A percentile compares a stretch with the other conserved stretches of the same genome.
Evolutionary conservation across 768 basidiomycete species (phyloP).

Genomic region (Amanita molliuscula): DNA sequence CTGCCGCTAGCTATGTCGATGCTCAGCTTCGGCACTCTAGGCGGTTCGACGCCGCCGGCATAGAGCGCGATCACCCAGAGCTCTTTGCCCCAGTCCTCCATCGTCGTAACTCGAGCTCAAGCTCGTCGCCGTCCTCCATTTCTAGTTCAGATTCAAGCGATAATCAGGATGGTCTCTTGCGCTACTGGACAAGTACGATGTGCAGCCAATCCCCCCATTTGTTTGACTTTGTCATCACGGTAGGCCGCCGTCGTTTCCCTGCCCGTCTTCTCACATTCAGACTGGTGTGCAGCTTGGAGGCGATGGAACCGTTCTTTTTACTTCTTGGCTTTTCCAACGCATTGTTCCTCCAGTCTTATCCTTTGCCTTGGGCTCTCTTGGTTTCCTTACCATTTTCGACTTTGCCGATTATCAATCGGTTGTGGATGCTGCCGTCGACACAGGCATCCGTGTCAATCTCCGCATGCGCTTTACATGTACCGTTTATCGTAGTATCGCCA

Average conservation of each 20-base stretch:
- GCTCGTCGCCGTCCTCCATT: constrained; percentile 48
- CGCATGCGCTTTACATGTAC: constrained; percentile 99
- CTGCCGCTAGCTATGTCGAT: constrained; percentile 74
- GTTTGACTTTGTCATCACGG: constrained; percentile 96
- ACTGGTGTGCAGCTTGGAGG: constrained; percentile 68
- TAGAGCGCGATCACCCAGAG: constrained; percentile 78
- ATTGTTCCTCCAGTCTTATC: constrained; percentile 98
- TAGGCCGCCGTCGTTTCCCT: constrained; percentile 29
- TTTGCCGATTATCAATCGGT: constrained; percentile 78
- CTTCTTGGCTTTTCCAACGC: constrained; percentile 97
- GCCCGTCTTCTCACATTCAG: constrained; percentile 9
- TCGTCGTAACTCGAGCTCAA: constrained; percentile 57
- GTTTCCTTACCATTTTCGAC: constrained; percentile 96
- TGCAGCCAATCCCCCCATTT: constrained; percentile 83
- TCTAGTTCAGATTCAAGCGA: constrained; percentile 23
- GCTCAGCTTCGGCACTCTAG: constrained; percentile 80
- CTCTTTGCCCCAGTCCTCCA: constrained; percentile 74
- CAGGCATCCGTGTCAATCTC: constrained; percentile 92
- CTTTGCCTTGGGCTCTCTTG: constrained; percentile 93
- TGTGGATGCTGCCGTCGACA: constrained; percentile 81
- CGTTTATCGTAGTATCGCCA: constrained; percentile 83
- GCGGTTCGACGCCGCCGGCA: constrained; percentile 89
- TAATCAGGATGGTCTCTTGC: constrained; percentile 66
- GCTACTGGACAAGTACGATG: constrained; percentile 98
- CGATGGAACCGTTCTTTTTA: constrained; percentile 96